These are phyloP conservation scores for Ambrosiella xylebori DNA, from an alignment of 2,329 filamentous ascomycete genomes.

Conservation along the genomic window DNA sequence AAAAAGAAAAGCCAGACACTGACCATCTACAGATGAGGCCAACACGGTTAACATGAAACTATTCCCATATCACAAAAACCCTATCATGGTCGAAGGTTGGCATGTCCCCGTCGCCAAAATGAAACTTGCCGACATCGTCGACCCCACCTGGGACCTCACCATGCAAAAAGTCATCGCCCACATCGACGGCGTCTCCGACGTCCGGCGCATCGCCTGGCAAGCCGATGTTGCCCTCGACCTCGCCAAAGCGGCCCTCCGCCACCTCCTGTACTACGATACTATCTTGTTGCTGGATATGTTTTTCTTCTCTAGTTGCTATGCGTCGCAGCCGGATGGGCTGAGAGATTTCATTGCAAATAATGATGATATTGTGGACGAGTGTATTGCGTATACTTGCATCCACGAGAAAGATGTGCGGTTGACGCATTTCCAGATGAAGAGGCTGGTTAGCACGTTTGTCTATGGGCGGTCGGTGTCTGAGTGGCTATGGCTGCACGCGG, in stretches of 20 bases:
- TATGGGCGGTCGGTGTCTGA: constrained; percentile 73
- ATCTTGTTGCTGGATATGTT: constrained; percentile 86
- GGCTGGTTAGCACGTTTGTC: constrained; percentile 70
- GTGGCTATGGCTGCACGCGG: constrained; percentile 64
- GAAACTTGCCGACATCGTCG: constrained; percentile 44
- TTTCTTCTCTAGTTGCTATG: constrained; percentile 84
- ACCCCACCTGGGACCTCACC: constrained; percentile 58
- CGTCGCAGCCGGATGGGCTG: constrained; percentile 52
- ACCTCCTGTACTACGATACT: constrained; percentile 85
- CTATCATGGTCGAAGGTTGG: constrained; percentile 65
- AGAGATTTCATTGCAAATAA: constrained; percentile 62
- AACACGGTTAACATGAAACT: constrained; percentile 95
- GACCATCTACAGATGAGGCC: constrained; percentile 48
- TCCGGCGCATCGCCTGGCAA: constrained; percentile 67
- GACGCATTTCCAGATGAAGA: constrained; percentile 50
- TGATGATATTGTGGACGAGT: constrained; percentile 67
- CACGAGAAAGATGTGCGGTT: constrained; percentile 22
- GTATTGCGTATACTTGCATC: constrained; percentile 61
- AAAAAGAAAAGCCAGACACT: not conserved
- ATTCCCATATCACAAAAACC: constrained; percentile 65
- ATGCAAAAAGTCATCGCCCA: constrained; percentile 63
- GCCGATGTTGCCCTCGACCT: constrained; percentile 78
- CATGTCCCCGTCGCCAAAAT: constrained; percentile 72
- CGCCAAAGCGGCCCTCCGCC: constrained; percentile 69
- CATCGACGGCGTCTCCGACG: constrained; percentile 81